Conservation (phyloP, 1,139 yeast genomes). For the Taphrina communis region DNA sequence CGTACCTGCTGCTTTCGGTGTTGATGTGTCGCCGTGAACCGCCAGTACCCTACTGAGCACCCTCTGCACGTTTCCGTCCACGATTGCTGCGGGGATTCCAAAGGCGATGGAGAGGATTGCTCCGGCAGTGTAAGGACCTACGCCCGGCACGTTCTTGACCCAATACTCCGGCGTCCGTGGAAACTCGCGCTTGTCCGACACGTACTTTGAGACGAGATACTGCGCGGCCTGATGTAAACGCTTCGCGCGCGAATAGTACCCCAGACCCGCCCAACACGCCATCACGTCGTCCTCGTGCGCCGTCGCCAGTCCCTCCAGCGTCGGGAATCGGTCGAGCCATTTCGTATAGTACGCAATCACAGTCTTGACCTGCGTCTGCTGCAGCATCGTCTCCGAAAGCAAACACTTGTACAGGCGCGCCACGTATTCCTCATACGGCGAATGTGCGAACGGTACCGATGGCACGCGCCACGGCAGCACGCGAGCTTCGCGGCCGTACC, state of each 20-base stretch:
- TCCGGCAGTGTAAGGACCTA: slow-evolving; percentile 44
- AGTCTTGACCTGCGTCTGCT: slow-evolving; percentile 44
- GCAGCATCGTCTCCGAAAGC: slow-evolving; percentile 44
- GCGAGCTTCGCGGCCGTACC: slow-evolving; percentile 38
- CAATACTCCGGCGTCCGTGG: slow-evolving; percentile 40
- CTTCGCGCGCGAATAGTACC: slow-evolving; percentile 43
- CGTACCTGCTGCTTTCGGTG: slow-evolving; percentile 37
- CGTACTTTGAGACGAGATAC: slow-evolving; percentile 28
- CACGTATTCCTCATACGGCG: slow-evolving; percentile 15
- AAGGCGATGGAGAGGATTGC: slow-evolving; percentile 43
- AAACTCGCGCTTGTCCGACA: slow-evolving; percentile 10
- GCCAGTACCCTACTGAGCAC: slow-evolving; percentile 42
- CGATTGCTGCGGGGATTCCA: slow-evolving; percentile 38
- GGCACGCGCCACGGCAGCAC: slow-evolving; percentile 43
- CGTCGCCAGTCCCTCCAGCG: slow-evolving; percentile 31
- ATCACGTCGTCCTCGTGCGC: slow-evolving; percentile 41
- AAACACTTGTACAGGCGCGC: slow-evolving; percentile 42
- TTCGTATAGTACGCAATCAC: slow-evolving; percentile 42
- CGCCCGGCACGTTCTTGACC: slow-evolving; percentile 43
- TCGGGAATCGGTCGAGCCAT: slow-evolving; percentile 43
- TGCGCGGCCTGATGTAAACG: slow-evolving; percentile 40
- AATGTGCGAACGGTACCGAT: slow-evolving; percentile 14
- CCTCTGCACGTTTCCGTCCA: slow-evolving; percentile 44
- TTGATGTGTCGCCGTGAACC: slow-evolving; percentile 40
- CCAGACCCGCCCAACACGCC: slow-evolving; percentile 44